A percentile compares a stretch with the other conserved stretches of the same genome.
These are phyloP conservation scores for Rehmannia glutinosa DNA, from an alignment of 257 asterid species.

Conservation along the genomic window DNA sequence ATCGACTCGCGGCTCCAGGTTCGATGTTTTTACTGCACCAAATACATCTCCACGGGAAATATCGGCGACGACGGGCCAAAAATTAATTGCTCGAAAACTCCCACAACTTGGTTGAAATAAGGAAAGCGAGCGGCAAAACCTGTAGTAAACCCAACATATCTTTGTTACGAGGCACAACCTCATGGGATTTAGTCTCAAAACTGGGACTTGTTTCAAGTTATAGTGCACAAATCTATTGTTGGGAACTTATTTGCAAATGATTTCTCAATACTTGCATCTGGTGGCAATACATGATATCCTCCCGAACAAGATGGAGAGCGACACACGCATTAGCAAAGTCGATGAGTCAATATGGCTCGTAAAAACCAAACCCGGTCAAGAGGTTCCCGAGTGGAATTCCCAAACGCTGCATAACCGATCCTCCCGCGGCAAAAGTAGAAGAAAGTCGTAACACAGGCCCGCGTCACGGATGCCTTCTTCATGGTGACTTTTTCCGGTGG, in stretches of 20 bases:
- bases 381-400: constrained; percentile 77
- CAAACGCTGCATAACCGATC: constrained; percentile 89
- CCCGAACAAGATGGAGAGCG: constrained; percentile 79
- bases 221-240: too few relatives aligned
- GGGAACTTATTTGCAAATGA: too few relatives aligned
- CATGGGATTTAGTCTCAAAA: too few relatives aligned
- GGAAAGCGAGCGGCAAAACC: constrained; percentile 57
- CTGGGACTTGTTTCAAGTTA: too few relatives aligned
- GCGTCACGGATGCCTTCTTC: constrained; percentile 58
- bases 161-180: constrained; percentile 49
- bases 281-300: constrained; percentile 77
- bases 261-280: constrained; percentile 51
- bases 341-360: constrained; percentile 78
- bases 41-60: too few relatives aligned
- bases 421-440: constrained; percentile 84
- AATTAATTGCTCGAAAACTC: too few relatives aligned
- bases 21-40: too few relatives aligned
- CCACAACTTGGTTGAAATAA: constrained; percentile 69
- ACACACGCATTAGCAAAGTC: too few relatives aligned
- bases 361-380: constrained; percentile 74
- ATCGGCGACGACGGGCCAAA: too few relatives aligned
- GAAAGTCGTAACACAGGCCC: constrained; percentile 47
- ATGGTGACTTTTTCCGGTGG: constrained; percentile 64
- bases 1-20: too few relatives aligned
- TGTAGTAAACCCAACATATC: constrained; percentile 50